Conservation (phyloP, 2,329 filamentous ascomycete species). For the Dothiorella sarmentorum region DNA sequence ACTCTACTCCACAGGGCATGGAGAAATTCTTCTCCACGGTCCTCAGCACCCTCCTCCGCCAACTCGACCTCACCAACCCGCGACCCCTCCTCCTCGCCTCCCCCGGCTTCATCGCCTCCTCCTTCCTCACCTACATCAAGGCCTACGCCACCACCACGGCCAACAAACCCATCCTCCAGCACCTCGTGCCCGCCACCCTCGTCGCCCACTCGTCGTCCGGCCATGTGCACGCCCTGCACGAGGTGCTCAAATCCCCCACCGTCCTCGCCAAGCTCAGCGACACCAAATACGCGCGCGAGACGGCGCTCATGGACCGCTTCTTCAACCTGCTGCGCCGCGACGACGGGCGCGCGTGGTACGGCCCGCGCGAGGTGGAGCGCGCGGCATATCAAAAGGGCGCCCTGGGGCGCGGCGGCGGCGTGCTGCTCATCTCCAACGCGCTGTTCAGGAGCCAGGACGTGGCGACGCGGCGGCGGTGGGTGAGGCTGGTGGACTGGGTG, state of each 20-base stretch:
- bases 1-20: conserved; percentile 50
- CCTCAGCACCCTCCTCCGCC: conserved; percentile 70
- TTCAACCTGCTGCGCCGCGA: conserved; percentile 74
- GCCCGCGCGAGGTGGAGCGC: conserved; percentile 72
- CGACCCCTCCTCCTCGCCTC: conserved; percentile 78
- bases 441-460: conserved; percentile 84
- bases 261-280: conserved; percentile 75
- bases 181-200: conserved; percentile 60
- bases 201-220: conserved; percentile 83
- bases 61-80: conserved; percentile 68
- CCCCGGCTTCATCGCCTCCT: conserved; percentile 79
- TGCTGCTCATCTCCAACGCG: conserved; percentile 80
- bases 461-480: conserved; percentile 72
- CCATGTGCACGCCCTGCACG: conserved; percentile 81
- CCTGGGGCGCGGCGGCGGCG: conserved; percentile 79
- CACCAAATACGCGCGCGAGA: conserved; percentile 84
- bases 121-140: conserved; percentile 74
- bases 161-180: conserved; percentile 66
- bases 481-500: conserved; percentile 83
- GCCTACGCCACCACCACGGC: conserved; percentile 59
- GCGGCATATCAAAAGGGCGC: conserved; percentile 89
- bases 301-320: conserved; percentile 79
- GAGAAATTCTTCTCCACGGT: conserved; percentile 75
- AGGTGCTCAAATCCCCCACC: conserved; percentile 78
- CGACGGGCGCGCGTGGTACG: conserved; percentile 89